Evolutionary conservation across 192 early-diverging fungal species (phyloP), one percentile per base, ranked within the genome.

Genomic region (Backusella liffmaniae): DNA sequence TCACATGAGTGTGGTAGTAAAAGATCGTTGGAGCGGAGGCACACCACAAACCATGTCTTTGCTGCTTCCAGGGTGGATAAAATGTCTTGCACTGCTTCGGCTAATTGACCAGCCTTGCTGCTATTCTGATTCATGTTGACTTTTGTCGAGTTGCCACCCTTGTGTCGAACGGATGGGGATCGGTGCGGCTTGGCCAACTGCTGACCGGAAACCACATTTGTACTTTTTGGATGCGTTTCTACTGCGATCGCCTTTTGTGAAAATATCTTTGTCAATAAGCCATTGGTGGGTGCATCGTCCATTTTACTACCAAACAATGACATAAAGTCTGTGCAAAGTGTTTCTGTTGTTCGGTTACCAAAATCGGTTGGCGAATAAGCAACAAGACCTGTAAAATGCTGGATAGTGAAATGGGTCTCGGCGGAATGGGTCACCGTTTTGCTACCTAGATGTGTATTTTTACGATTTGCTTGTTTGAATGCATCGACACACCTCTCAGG

Each of bases 281-380:
- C 83, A 75, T 94, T 93, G 15, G 44, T 76, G 26, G 66, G 46
- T 13, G 26, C 39, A 26, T 68, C 46, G 29, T 70, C 46, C 18
- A 49, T 39, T 35, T 85, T 79, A 3, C 92, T 91, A 66, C 93
- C 90, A 90, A 97, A 96, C 53, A 97, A 82, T 1, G 91, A 89
- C 65, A 96, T 91, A 81, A 95, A 95, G 79, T 96, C 94, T 5
- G 92, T 88, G 75, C 91, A 91, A n/a, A 96, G 79, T 51, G 87
- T 88, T 76, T 96, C 94, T 9, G 85, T 86, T 77, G 96, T 94
- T 73, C 89, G 85, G 66, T 90, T 89, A 30, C 93, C 78, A 80
- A 96, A 94, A 9, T 85, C 87, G 29, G 82, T 83, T 3, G 89
- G 72, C 35, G 89, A 84, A 75, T 93, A 95, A 49, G 79, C 87